A percentile compares a stretch with the other conserved stretches of the same genome.
These are phyloP conservation scores for Cyclaneusma minus DNA, from an alignment of 2,329 filamentous ascomycete genomes.

Conservation along the genomic window DNA sequence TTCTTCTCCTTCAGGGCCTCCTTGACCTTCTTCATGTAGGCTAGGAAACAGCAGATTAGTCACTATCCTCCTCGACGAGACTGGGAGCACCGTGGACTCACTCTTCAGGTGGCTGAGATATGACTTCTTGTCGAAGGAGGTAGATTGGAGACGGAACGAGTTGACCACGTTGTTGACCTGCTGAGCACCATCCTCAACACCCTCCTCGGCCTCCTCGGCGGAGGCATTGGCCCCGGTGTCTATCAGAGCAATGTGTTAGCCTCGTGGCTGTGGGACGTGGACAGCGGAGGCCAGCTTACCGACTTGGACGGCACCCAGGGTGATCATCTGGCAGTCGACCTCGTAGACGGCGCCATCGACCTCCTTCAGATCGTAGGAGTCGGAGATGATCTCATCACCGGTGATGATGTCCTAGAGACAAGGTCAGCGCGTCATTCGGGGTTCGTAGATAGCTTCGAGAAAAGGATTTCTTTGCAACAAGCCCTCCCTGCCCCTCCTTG, in stretches of 20 bases:
- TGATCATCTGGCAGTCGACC: constrained; percentile 83
- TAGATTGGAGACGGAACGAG: constrained; percentile 77
- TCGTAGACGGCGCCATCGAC: constrained; percentile 73
- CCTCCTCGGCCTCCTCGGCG: constrained; percentile 75
- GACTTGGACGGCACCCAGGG: constrained; percentile 57
- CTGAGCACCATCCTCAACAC: constrained; percentile 49
- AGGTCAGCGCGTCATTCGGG: background rate
- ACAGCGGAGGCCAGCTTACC: constrained; percentile 31
- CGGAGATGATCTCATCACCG: constrained; percentile 92
- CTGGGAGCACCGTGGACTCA: constrained; percentile 23
- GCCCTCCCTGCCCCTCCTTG: constrained; percentile 2
- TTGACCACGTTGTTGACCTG: constrained; percentile 87
- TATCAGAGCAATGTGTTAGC: constrained; percentile 19
- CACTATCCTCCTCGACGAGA: constrained; percentile 5
- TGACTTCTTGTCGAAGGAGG: constrained; percentile 71
- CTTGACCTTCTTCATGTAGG: constrained; percentile 88
- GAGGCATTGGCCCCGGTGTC: constrained; percentile 94
- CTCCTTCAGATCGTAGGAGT: constrained; percentile 76
- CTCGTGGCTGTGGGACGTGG: no score
- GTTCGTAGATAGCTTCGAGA: no score
- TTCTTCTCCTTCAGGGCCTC: constrained; percentile 45
- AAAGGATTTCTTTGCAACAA: constrained; percentile 4
- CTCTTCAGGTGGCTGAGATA: constrained; percentile 78
- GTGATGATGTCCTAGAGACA: constrained; percentile 62
- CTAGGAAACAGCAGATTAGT: constrained; percentile 25